Conservation (phyloP, 768 basidiomycete species). For the Pholiota conissans region DNA sequence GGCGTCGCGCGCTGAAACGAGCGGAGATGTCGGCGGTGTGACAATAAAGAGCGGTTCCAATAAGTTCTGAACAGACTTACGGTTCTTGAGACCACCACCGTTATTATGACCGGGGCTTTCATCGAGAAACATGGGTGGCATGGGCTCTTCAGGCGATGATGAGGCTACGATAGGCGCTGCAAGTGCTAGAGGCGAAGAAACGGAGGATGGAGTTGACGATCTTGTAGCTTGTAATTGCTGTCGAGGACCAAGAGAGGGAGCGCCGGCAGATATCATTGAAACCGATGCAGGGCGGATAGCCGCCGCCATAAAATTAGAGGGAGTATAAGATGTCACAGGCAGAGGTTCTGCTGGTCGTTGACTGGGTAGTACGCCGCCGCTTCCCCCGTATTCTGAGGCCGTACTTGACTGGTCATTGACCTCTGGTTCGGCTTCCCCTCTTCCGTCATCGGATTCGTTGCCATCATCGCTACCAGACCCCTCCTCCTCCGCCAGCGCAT, state of each 20-base stretch:
- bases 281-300: conserved; percentile 29
- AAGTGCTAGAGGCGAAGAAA: conserved; percentile 84
- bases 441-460: conserved; percentile 44
- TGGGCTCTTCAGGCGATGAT: conserved; percentile 54
- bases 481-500: conserved; percentile 56
- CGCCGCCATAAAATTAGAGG: conserved; percentile 33
- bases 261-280: conserved; percentile 26
- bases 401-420: conserved; percentile 59
- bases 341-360: conserved; percentile 59
- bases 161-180: conserved; percentile 83
- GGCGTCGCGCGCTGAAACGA: conserved; percentile 46
- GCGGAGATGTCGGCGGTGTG: conserved; percentile 78
- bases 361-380: conserved; percentile 28
- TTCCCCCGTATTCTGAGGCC: conserved; percentile 64
- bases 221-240: conserved; percentile 62
- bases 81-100: conserved; percentile 54
- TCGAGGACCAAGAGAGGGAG: conserved; percentile 33
- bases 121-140: conserved; percentile 69
- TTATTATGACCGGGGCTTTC: conserved; percentile 33
- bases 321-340: conserved; percentile 62
- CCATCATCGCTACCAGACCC: conserved; percentile 51
- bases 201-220: conserved; percentile 86
- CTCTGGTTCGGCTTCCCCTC: conserved; percentile 30
- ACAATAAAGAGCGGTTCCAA: conserved; percentile 64
- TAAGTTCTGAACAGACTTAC: conserved; percentile 66